Evolutionary conservation across 371 early-diverging fungal genomes (phyloP).

Genomic region (Batkoa obscura): DNA sequence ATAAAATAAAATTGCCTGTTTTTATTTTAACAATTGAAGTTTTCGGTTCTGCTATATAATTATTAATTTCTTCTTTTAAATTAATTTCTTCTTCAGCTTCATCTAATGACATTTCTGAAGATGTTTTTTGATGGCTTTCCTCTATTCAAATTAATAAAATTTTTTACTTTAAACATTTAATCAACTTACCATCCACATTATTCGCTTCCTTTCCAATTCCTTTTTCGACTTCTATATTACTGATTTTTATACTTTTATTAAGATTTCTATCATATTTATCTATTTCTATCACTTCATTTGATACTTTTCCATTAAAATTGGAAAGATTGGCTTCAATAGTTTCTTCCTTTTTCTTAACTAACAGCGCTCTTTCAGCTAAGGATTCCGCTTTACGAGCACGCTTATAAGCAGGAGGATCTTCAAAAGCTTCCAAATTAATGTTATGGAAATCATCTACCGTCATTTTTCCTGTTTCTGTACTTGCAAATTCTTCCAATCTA

Average conservation of each 20-base stretch:
- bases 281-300: background rate
- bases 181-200: conserved; percentile 8
- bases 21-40: too few species aligned
- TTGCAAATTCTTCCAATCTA: conserved; percentile 71
- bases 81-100: background rate
- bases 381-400: conserved; percentile 23
- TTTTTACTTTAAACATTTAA: conserved; percentile 3
- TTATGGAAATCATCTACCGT: conserved; percentile 75
- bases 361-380: background rate
- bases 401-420: conserved; percentile 79
- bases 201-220: conserved; percentile 6
- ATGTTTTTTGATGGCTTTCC: too few species aligned
- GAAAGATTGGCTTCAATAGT: background rate
- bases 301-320: background rate
- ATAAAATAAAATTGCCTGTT: too few species aligned
- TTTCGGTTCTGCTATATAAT: background rate
- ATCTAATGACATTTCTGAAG: background rate
- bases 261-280: background rate
- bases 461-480: conserved; percentile 75
- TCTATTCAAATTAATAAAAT: background rate
- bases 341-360: conserved; percentile 8
- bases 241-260: conserved; percentile 1
- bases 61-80: background rate
- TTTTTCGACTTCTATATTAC: conserved; percentile 9
- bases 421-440: conserved; percentile 70